A percentile compares a stretch with the other conserved stretches of the same genome.
Conservation (phyloP, 2,329 filamentous ascomycete genomes). For the Aspergillus vadensis region DNA sequence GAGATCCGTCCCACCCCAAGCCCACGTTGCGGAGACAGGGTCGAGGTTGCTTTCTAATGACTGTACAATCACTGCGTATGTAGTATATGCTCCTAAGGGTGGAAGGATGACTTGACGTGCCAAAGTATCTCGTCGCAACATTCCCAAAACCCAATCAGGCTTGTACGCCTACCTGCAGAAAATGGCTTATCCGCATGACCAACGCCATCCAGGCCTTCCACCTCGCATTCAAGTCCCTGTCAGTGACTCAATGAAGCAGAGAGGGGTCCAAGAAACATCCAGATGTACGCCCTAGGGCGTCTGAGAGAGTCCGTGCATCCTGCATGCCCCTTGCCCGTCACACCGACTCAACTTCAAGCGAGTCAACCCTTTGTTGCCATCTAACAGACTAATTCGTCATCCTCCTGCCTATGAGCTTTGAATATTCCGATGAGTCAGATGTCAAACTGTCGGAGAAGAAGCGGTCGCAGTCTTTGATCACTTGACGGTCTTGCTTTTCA, state of each 20-base stretch:
- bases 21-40: background rate
- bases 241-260: conserved; percentile 4
- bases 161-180: background rate
- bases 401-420: background rate
- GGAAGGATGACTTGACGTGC: background rate
- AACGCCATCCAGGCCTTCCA: background rate
- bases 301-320: conserved; percentile 5
- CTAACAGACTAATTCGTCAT: conserved; percentile 1
- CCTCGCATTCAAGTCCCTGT: background rate
- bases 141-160: background rate
- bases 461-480: conserved; percentile 4
- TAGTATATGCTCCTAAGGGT: background rate
- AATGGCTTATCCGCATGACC: background rate
- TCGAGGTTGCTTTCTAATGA: background rate
- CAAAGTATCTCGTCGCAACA: background rate
- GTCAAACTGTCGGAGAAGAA: background rate
- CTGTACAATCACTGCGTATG: too few species aligned
- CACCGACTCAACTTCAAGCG: conserved; percentile 5
- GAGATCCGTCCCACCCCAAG: background rate
- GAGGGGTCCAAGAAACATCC: background rate
- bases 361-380: conserved; percentile 2
- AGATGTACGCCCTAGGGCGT: background rate
- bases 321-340: conserved; percentile 11
- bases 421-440: background rate
- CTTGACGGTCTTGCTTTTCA: conserved; percentile 1